Base-by-base conservation (phyloP, 2,329 filamentous ascomycete genomes). In the Apiospora aurea region DNA sequence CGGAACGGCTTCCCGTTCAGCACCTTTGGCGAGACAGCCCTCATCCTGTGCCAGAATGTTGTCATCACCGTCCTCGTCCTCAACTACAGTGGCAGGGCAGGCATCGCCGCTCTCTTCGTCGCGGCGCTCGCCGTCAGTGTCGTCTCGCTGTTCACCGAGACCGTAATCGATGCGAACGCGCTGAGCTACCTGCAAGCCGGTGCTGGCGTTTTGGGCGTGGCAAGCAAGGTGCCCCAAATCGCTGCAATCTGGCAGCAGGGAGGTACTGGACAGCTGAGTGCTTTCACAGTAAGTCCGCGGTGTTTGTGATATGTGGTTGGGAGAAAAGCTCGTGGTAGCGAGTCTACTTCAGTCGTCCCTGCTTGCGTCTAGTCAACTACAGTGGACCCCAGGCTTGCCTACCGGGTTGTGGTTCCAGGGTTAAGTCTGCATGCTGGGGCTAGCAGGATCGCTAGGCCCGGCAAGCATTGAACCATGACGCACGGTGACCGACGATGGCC, bases 141-240 rank as follows among this genome's bases (percentile, higher is more conserved):
- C 0, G 93, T 90, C 70, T 88, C 92, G 26, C 85, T 99, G 71
- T 94, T 97, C 76, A 90, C 85, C 75, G 85, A 90, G 70, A 86
- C 85, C 24, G 73, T 95, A 10, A 83, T 97, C 47, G 88, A 91
- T 76, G 87, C 91, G 83, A 86, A 90, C 76, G 87, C 87, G 49
- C 84, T 98, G 85, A 87, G 87, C 74, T 92, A 93, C 79, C 84
- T 97, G 72, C 95, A 98, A 85, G 94, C 94, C 21, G 93, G 92
- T 69, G 95, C 95, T 0, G 96, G 95, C 51, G 86, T 92, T 24
- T 81, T 99, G 76, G 91, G 94, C 69, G 91, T 98, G 49, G 93
- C 94, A 18, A 96, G 93, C 86, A 99, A 99, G 88, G 82, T 97
- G 71, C 96, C 96, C 64, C 96, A 99, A 87, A 98, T 99, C 78